These are phyloP conservation scores for Xylaria acuta DNA, from an alignment of 495 filamentous ascomycete genomes.

Conservation along the genomic window DNA sequence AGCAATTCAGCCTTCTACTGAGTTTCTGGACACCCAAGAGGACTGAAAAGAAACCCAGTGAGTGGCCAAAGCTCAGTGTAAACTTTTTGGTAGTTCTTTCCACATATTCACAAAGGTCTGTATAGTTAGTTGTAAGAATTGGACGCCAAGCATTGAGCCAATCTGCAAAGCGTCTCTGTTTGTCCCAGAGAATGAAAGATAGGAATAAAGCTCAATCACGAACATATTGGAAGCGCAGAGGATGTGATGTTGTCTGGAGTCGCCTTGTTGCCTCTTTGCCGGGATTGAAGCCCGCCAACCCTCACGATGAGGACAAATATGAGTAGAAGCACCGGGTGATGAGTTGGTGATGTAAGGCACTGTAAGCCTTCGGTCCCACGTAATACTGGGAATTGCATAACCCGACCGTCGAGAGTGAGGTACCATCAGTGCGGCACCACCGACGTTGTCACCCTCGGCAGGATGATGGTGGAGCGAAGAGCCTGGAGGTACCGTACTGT, in stretches of 20 bases:
- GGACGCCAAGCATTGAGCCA: neutral
- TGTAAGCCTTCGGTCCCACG: neutral
- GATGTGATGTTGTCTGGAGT: neutral
- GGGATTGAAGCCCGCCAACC: neutral
- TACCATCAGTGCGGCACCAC: neutral
- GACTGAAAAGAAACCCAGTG: neutral
- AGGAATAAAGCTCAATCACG: neutral
- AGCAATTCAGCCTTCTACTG: neutral
- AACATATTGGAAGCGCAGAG: neutral
- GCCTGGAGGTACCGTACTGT: no score
- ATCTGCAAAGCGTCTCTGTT: neutral
- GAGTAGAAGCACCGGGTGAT: neutral
- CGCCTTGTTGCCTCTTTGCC: neutral
- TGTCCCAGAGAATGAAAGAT: neutral
- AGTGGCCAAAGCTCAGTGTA: neutral
- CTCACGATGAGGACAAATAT: neutral
- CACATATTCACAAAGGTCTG: neutral
- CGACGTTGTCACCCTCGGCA: neutral
- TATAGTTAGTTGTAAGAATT: neutral
- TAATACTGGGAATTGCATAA: neutral
- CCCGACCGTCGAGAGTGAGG: neutral
- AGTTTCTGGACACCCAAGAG: neutral
- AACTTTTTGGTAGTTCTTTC: neutral
- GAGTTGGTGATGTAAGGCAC: no score
- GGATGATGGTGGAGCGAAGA: neutral